These are phyloP conservation scores for Fusarium agapanthi DNA, from an alignment of 2,329 filamentous ascomycete species.

Conservation along the genomic window DNA sequence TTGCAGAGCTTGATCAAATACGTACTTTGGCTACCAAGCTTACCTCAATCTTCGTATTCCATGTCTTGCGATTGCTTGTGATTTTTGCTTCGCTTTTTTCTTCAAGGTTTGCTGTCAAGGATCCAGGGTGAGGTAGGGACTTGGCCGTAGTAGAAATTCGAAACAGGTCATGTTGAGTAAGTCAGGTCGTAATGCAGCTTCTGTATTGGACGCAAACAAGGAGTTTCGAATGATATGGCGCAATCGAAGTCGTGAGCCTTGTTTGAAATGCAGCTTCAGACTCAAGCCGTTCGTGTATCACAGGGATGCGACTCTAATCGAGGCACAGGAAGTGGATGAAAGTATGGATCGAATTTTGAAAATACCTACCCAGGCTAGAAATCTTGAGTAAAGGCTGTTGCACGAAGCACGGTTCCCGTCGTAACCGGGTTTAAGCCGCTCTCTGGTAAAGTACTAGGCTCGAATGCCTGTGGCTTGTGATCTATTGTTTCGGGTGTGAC, in stretches of 20 bases:
- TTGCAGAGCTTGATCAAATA: slow-evolving; percentile 5
- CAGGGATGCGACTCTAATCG: slow-evolving; percentile 32
- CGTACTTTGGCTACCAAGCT: slow-evolving; percentile 14
- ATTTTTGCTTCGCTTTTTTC: slow-evolving; percentile 30
- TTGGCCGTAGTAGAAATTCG: neutral
- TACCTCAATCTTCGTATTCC: slow-evolving; percentile 31
- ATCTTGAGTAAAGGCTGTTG: slow-evolving; percentile 12
- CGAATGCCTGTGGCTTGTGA: slow-evolving; percentile 25
- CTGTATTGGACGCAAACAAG: neutral
- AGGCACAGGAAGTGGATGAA: slow-evolving; percentile 40
- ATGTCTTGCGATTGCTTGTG: slow-evolving; percentile 2
- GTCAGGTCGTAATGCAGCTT: neutral
- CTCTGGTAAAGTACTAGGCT: neutral
- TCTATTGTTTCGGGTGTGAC: slow-evolving; percentile 37
- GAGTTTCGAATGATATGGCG: neutral
- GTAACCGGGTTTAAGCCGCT: slow-evolving; percentile 29
- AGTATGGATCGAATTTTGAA: slow-evolving; percentile 35
- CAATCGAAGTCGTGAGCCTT: slow-evolving; percentile 13
- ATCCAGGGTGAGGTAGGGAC: neutral
- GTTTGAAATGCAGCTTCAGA: slow-evolving; percentile 3
- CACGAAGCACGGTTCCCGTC: slow-evolving; percentile 24
- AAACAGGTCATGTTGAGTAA: neutral
- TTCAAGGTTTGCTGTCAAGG: slow-evolving; percentile 1
- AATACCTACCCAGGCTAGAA: slow-evolving; percentile 10
- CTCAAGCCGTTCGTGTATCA: slow-evolving; percentile 11